Conservation (phyloP, 139 green algal species). For the Tetratostichococcus sp. region DNA sequence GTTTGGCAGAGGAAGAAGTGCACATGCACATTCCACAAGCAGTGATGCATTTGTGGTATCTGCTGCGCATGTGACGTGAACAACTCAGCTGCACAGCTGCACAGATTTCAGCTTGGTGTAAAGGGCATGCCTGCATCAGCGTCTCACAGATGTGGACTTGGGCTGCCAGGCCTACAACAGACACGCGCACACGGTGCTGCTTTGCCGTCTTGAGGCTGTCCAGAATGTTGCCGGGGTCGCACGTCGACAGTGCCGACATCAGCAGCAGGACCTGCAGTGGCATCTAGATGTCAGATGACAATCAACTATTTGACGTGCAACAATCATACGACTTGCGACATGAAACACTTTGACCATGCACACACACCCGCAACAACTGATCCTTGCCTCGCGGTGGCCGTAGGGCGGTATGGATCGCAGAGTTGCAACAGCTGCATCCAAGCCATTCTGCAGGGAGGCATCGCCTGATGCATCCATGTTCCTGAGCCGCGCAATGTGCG, state of each 20-base stretch:
- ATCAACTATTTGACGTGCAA: no score
- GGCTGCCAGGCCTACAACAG: constrained; percentile 67
- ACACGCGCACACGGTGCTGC: constrained; percentile 54
- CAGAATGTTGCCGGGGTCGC: constrained; percentile 89
- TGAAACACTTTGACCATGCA: background rate
- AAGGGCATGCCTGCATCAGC: constrained; percentile 5
- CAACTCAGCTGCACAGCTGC: no score
- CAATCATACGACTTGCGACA: no score
- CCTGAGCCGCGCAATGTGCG: constrained; percentile 53
- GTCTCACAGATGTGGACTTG: constrained; percentile 82
- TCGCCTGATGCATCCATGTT: constrained; percentile 49
- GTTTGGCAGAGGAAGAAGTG: no score
- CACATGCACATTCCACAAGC: no score
- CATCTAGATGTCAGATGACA: no score
- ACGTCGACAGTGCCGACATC: constrained; percentile 76
- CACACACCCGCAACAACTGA: no score
- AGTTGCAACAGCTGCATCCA: constrained; percentile 61
- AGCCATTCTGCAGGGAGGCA: constrained; percentile 80
- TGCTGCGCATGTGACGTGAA: no score
- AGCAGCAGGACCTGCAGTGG: constrained; percentile 63
- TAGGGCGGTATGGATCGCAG: constrained; percentile 79
- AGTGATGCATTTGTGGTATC: no score
- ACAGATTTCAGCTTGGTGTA: background rate
- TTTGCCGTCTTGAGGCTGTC: constrained; percentile 58
- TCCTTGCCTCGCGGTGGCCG: constrained; percentile 71